Evolutionary conservation across 2,329 filamentous ascomycete genomes (phyloP), one percentile per base, ranked within the genome.

Genomic region (Diaporthe sp.): DNA sequence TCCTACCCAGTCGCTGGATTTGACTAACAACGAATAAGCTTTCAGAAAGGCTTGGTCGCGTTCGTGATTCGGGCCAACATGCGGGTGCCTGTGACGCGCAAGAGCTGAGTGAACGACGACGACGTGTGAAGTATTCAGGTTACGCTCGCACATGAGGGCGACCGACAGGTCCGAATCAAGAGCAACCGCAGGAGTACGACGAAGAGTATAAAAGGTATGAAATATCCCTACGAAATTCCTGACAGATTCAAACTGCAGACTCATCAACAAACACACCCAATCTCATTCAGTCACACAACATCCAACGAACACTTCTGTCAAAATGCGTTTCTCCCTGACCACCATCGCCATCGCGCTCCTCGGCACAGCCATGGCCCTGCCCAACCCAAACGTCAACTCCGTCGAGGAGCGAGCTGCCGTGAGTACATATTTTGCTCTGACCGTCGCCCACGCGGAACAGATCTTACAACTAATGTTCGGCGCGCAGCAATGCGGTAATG

Each of bases 371-470:
- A n/a, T 55, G 31, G 44, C 46, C 31, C 46, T 68, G 17, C 65
- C 65, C 1, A 68, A 53, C 65, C 28, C 42, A 6, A n/a, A 17
- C 19, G 19, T 37, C 10, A 49, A 49, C 4, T 8, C 31, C 19
- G 46, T 53, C 0, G 46, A 53, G 19, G 31, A n/a, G 44, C 65
- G 65, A 53, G 65, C 46, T 5, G 28, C 65, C 12, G 65, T 68
- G 13, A 53, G 65, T 39, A 17, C 13, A 25, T 51, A 4, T 1
- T 0, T 12, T 19, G 22, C 17, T 3, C 2, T 4, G 6, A 8
- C 0, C n/a, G 6, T 22, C 13, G 2, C 6, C n/a, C 4, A 2
- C 2, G 0, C 17, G 1, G 10, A 34, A 12, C 1, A 42, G 31
- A 1, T 3, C 19, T 10, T 1, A 39, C 19, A 7, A 6, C 31